Base-by-base conservation (phyloP, 768 basidiomycete species). In the Crucibulum laeve region DNA sequence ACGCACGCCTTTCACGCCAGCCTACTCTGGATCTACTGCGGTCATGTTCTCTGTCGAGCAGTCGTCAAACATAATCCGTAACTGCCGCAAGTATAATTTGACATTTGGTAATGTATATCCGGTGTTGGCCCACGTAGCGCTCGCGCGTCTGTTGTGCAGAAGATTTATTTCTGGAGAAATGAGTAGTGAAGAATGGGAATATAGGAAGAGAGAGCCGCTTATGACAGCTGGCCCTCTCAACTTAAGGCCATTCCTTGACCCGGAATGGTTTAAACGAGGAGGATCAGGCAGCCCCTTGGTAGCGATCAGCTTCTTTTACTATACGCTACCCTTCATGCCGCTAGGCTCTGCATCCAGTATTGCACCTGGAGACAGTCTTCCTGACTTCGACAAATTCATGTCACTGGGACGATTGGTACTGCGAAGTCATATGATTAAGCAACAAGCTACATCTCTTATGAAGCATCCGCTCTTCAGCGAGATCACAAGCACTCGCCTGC, bases 61-160 rank as follows among this genome's bases (percentile, higher is more conserved):
- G 32, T 69, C 66, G 10, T 41, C 45, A 7, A 38, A 33, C 1
- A 64, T 78, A 17, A 48, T 68, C 18, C 49, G 53, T 14, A 66
- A 57, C 24, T 79, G 78, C 49, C 70, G 70, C 34, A 51, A 55
- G 25, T 53, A 73, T 15, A 50, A 54, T 1, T 24, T 80, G 18
- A 79, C 79, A 0, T 74, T 82, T 28, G 79, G 79, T 1, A 69
- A 70, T 35, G 76, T 66, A 4, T 69, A 67, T 28, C 67, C 75
- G 2, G 62, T 74, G 3, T 62, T 82, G 17, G 70, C 63, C 1
- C 81, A 82, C 52, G 61, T 80, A 7, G 79, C 73, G 0, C 58
- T 76, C 41, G 65, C 78, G 4, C 74, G 79, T 1, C 50, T 80
- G 5, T 64, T 82, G 10, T 71, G 73, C 36, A 63, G 68, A 21